Base-by-base conservation (phyloP, 192 early-diverging fungal species). In the Bifiguratus adelaidae region DNA sequence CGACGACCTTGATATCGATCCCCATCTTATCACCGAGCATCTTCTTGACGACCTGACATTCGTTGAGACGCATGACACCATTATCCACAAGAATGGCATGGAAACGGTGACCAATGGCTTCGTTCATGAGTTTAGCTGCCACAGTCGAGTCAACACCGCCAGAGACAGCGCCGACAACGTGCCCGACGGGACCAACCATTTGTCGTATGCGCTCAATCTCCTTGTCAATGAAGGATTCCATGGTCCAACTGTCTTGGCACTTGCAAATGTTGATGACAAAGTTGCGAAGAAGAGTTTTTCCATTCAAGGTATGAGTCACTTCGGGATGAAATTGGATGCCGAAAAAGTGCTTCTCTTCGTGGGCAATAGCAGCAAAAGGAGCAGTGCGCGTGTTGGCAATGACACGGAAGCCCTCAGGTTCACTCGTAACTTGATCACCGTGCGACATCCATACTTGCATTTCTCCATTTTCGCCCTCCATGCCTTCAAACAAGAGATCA, bases 271-370 rank as follows among this genome's bases (percentile, higher is more conserved):
- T 79, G 35, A 88, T 58, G 20, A 92, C 92, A 83, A 99, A 99
- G 82, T 99, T 99, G 51, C 75, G 73, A 52, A 99, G 58, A 33
- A 99, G 56, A 26, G 73, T 49, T 32, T 85, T 71, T 44, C 95
- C 95, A 36, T 81, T 73, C 12, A 80, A 71, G 50, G 91, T 94
- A 69, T 99, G 95, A n/a, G 95, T 92, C 47, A 99, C 92, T 63
- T 99, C 95, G 32, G 95, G 95, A 71, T 99, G 95, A 85, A 99
- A 95, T 76, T 99, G 95, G 48, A 99, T 88, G 28, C 91, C 95
- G 65, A 85, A 99, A 53, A 92, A 83, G 8, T 76, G 69, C 63
- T 82, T 83, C 45, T 80, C 69, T 25, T 71, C 70, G 51, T 92
- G 85, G 45, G 80, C 84, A 47, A 96, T 78, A 29, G 92, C 95